Evolutionary conservation across 1,284 basidiomycete species (phyloP).

Genomic region (Ustilago tritici): DNA sequence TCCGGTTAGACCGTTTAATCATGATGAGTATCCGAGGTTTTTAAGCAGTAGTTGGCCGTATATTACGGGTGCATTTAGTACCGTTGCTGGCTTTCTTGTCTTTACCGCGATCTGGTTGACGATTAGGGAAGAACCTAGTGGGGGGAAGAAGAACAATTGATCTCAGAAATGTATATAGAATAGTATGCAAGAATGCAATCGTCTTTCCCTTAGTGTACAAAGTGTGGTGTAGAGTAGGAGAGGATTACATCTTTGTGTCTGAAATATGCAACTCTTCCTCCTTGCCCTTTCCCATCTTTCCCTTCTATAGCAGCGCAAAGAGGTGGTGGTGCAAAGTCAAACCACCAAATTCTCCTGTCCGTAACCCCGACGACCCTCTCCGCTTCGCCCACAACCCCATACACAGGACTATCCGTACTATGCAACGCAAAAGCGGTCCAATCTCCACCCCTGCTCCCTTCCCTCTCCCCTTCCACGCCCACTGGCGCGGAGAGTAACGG

Average conservation of each 20-base stretch:
- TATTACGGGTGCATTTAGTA: slow-evolving; percentile 88
- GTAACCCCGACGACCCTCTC: slow-evolving; percentile 37
- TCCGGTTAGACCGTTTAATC: slow-evolving; percentile 89
- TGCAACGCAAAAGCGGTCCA: slow-evolving; percentile 43
- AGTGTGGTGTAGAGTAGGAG: slow-evolving; percentile 8
- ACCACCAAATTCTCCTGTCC: slow-evolving; percentile 36
- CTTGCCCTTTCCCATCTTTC: not conserved
- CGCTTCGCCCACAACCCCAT: slow-evolving; percentile 18
- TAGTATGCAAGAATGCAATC: not conserved
- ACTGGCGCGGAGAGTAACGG: slow-evolving; percentile 11
- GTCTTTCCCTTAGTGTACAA: not conserved
- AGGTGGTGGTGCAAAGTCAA: slow-evolving; percentile 38
- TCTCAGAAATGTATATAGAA: not conserved
- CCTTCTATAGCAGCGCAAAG: not conserved
- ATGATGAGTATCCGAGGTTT: slow-evolving; percentile 95
- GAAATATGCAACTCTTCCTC: slow-evolving; percentile 21
- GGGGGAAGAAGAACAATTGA: slow-evolving; percentile 34
- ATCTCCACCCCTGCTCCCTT: not conserved
- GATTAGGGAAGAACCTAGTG: slow-evolving; percentile 17
- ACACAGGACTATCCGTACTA: slow-evolving; percentile 33
- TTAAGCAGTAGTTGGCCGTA: slow-evolving; percentile 94
- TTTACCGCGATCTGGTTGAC: slow-evolving; percentile 85
- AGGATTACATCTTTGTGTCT: slow-evolving; percentile 14
- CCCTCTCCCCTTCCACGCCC: not conserved
- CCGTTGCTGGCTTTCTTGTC: slow-evolving; percentile 82